A percentile compares a stretch with the other conserved stretches of the same genome.
Conservation (phyloP, 139 green algal species). For the Picochlorum sp. region DNA sequence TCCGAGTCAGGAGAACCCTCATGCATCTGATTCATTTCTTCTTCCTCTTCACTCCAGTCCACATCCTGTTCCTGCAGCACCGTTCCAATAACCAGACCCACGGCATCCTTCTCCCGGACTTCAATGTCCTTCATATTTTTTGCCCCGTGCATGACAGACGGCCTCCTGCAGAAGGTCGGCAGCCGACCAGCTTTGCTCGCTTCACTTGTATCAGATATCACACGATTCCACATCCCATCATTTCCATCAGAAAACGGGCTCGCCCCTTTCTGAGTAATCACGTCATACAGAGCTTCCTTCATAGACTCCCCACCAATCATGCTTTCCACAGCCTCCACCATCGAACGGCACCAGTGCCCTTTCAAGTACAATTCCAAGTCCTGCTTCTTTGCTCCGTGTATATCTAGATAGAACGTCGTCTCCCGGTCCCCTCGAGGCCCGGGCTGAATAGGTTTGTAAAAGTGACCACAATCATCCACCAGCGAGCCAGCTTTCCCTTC, state of each 20-base stretch:
- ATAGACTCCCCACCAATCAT: neutral
- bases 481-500: slow-evolving; percentile 50
- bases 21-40: neutral
- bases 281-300: too few species aligned
- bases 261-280: too few species aligned
- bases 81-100: slow-evolving; percentile 3
- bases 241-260: too few species aligned
- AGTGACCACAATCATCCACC: slow-evolving; percentile 47
- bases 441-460: slow-evolving; percentile 58
- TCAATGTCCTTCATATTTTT: neutral
- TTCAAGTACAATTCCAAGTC: neutral
- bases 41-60: neutral
- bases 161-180: neutral
- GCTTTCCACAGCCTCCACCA: neutral
- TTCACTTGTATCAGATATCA: too few species aligned
- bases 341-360: neutral
- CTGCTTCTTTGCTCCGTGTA: slow-evolving; percentile 8
- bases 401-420: slow-evolving; percentile 33
- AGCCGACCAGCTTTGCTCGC: neutral
- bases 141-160: neutral
- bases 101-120: slow-evolving; percentile 4
- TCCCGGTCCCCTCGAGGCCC: slow-evolving; percentile 42
- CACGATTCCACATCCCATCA: too few species aligned
- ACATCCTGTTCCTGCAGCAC: neutral
- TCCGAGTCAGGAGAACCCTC: neutral